Base-by-base conservation (phyloP, 2,329 filamentous ascomycete genomes). In the Colletotrichum sp. region DNA sequence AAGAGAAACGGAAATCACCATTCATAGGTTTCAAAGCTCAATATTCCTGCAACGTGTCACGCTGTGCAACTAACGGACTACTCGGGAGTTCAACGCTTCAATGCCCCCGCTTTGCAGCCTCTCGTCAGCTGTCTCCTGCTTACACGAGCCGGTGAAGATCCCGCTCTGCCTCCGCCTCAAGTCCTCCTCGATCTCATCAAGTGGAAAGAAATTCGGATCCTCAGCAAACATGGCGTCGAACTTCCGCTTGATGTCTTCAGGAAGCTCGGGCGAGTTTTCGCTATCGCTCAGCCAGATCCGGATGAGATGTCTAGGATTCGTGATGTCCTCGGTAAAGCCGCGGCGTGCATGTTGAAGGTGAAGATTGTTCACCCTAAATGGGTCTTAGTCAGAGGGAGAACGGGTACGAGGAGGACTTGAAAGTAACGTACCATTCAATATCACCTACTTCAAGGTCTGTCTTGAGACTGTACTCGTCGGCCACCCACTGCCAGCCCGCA, bases 331-430 rank as follows among this genome's bases (percentile, higher is more conserved):
- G 43, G 43, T 8, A 21, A 52, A 52, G n/a, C 43, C 43, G 43
- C n/a, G 43, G 10, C 43, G 43, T 52, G 43, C 43, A 52, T 52
- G 43, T 52, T 52, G n/a, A 52, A 52, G n/a, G 4, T 24, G n/a
- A 21, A 52, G 43, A 52, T 52, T 52, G 16, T 52, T 52, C 43
- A 52, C 43, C n/a, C n/a, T 52, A 24, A 24, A 21, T 5, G 0
- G 2, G 10, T 52, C 10, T 52, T 8, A 52, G 6, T 52, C n/a
- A 52, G 10, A 21, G 43, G 6, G 43, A 5, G 18, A 21, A 52
- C 6, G 4, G 43, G n/a, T 13, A 3, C 0, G 3, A 2, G 12
- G 6, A 52, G n/a, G 10, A 21, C n/a, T 3, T 5, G n/a, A 24
- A 52, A 52, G 6, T 2, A 52, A 24, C 10, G 12, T 21, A 52